Percentiles rank a stretch among this genome's conserved stretches.
phyloP scores from a whole-genome alignment of 139 green algal species.

The Nannochloris sp. region DNA sequence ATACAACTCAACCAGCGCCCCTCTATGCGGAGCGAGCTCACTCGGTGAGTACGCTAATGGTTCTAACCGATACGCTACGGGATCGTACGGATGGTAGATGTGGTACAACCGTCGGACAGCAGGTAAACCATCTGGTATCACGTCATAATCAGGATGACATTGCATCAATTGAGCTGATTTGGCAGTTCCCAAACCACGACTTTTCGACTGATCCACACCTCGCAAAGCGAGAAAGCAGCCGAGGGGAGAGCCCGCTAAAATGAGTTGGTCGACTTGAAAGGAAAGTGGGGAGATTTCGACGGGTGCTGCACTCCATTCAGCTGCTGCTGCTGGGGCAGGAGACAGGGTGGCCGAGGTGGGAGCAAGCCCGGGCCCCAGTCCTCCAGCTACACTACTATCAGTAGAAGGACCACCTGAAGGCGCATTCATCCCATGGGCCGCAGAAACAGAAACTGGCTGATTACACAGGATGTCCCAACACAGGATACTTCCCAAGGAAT shows the following conservation, averaged over 20 bases:
- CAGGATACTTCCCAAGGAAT: slow-evolving; percentile 65
- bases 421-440: not conserved
- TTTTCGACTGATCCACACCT: slow-evolving; percentile 26
- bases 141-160: not conserved
- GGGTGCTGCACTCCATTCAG: not conserved
- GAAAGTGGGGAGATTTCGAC: slow-evolving; percentile 11
- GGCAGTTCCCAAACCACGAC: slow-evolving; percentile 26
- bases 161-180: slow-evolving; percentile 10
- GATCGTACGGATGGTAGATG: slow-evolving; percentile 66
- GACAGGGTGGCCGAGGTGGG: not conserved
- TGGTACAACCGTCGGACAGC: slow-evolving; percentile 50
- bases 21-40: slow-evolving; percentile 1
- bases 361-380: no score
- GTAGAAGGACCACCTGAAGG: not conserved
- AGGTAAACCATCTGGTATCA: slow-evolving; percentile 40
- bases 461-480: slow-evolving; percentile 67
- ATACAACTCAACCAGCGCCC: slow-evolving; percentile 5
- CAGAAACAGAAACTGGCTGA: slow-evolving; percentile 21
- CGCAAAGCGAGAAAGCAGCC: slow-evolving; percentile 64
- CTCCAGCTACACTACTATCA: not conserved
- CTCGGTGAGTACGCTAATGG: slow-evolving; percentile 25
- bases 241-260: slow-evolving; percentile 61
- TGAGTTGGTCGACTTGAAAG: slow-evolving; percentile 54
- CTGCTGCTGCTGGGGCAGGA: not conserved
- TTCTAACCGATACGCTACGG: slow-evolving; percentile 60